A percentile compares a stretch with the other conserved stretches of the same genome.
Conservation (phyloP, 2,329 filamentous ascomycete species). For the Botrytis cinerea region DNA sequence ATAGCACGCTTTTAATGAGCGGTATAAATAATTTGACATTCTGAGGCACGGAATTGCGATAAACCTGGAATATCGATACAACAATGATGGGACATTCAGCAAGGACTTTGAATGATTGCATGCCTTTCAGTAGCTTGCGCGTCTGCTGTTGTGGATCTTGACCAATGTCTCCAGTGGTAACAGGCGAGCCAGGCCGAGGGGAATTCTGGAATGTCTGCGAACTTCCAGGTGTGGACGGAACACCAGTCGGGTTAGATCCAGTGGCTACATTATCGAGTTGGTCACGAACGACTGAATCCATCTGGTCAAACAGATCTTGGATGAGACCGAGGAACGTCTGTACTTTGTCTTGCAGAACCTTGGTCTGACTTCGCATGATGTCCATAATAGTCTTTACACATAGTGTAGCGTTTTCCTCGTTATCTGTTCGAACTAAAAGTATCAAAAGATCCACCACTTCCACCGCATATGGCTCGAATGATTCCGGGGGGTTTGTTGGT, state of each 20-base stretch:
- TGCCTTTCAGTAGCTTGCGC: conserved; percentile 82
- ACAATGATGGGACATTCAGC: conserved; percentile 99
- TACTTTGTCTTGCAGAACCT: conserved; percentile 77
- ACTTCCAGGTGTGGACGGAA: conserved; percentile 67
- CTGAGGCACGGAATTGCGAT: conserved; percentile 73
- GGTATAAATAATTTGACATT: conserved; percentile 94
- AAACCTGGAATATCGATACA: conserved; percentile 95
- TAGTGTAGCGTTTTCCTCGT: conserved; percentile 97
- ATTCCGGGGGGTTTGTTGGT: conserved; percentile 71
- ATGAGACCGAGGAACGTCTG: conserved; percentile 90
- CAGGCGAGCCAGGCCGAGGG: conserved; percentile 85
- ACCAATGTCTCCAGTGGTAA: conserved; percentile 79
- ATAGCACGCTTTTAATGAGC: conserved; percentile 85
- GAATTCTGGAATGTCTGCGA: conserved; percentile 74
- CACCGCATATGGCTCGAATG: conserved; percentile 82
- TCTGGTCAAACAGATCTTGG: conserved; percentile 91
- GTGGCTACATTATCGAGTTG: conserved; percentile 80
- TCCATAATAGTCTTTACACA: conserved; percentile 99
- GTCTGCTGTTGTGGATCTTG: conserved; percentile 79
- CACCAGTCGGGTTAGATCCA: conserved; percentile 53
- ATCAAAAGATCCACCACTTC: conserved; percentile 91
- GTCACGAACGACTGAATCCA: conserved; percentile 92
- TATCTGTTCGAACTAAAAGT: conserved; percentile 84
- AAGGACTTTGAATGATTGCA: conserved; percentile 98
- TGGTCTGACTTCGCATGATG: conserved; percentile 88